Conservation (phyloP, 208 protist genomes). For the Crithidia bombi region DNA sequence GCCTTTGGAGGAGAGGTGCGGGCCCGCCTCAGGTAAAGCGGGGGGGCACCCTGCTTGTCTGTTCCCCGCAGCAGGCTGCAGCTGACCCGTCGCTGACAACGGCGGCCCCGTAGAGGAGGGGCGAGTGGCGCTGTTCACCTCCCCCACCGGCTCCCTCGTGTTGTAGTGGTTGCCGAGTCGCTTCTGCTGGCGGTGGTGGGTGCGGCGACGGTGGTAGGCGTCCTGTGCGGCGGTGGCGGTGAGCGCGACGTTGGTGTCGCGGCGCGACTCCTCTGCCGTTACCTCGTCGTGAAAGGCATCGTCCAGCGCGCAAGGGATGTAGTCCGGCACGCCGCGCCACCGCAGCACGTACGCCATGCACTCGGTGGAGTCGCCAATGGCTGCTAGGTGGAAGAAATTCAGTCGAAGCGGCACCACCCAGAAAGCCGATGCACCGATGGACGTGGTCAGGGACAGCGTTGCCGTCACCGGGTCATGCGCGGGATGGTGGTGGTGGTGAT, state of each 20-base stretch:
- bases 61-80: too few relatives aligned
- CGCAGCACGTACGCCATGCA: conserved; percentile 45
- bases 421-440: conserved; percentile 15
- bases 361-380: conserved; percentile 51
- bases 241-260: conserved; percentile 1
- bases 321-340: conserved; percentile 44
- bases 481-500: conserved; percentile 4
- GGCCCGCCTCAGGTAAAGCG: too few relatives aligned
- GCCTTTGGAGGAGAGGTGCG: too few relatives aligned
- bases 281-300: conserved; percentile 16
- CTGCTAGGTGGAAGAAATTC: conserved; percentile 49
- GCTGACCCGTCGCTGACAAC: too few relatives aligned
- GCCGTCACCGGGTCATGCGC: background rate
- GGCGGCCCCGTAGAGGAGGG: background rate
- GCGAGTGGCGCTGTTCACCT: background rate
- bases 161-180: background rate
- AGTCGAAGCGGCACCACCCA: conserved; percentile 21
- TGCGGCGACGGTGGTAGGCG: conserved; percentile 15
- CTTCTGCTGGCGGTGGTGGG: conserved; percentile 14
- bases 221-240: conserved; percentile 21
- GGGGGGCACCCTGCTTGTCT: too few relatives aligned
- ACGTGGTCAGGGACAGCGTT: conserved; percentile 18
- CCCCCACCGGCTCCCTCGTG: background rate
- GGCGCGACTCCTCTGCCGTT: conserved; percentile 15
- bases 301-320: conserved; percentile 29